phyloP scores from a whole-genome alignment of 2,329 filamentous ascomycete genomes.

The Orbilia oligospora region DNA sequence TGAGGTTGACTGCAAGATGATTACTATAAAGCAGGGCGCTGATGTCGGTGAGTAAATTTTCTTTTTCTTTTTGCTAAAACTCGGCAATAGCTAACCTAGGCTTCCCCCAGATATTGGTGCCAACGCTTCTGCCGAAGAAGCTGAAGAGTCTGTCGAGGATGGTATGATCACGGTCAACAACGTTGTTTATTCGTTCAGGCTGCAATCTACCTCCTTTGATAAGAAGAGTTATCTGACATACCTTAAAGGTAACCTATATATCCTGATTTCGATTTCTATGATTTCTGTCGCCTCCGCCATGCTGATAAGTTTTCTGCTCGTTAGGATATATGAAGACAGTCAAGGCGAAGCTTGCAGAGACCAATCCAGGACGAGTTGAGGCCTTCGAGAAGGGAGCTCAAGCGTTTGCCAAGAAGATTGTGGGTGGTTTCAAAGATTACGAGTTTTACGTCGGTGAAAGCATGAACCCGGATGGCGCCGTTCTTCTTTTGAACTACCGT shows the following conservation, averaged over 20 bases:
- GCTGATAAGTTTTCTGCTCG: not conserved
- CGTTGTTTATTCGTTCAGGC: slow-evolving; percentile 91
- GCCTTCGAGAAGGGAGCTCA: slow-evolving; percentile 84
- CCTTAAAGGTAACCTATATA: slow-evolving; percentile 79
- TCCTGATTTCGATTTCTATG: not conserved
- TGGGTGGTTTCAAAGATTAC: slow-evolving; percentile 92
- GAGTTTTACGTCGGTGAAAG: slow-evolving; percentile 94
- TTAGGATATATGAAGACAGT: slow-evolving; percentile 92
- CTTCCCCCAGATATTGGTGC: slow-evolving; percentile 83
- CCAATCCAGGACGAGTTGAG: slow-evolving; percentile 77
- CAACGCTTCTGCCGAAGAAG: slow-evolving; percentile 96
- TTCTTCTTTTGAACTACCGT: slow-evolving; percentile 96
- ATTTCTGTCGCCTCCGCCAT: not conserved
- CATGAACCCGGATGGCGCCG: slow-evolving; percentile 91
- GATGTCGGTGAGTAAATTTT: slow-evolving; percentile 75
- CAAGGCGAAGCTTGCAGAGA: slow-evolving; percentile 77
- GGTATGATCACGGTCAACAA: slow-evolving; percentile 84
- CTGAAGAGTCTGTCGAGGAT: slow-evolving; percentile 81
- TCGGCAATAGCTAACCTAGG: slow-evolving; percentile 8
- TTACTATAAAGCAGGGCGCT: slow-evolving; percentile 76
- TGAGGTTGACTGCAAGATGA: slow-evolving; percentile 93
- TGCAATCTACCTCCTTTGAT: slow-evolving; percentile 82
- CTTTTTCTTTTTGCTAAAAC: not conserved
- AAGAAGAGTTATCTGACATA: slow-evolving; percentile 88
- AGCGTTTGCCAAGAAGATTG: slow-evolving; percentile 82